Percentiles rank a stretch among this genome's conserved stretches.
phyloP scores from a whole-genome alignment of 495 filamentous ascomycete species.

The Hypoxylon cercidicola region DNA sequence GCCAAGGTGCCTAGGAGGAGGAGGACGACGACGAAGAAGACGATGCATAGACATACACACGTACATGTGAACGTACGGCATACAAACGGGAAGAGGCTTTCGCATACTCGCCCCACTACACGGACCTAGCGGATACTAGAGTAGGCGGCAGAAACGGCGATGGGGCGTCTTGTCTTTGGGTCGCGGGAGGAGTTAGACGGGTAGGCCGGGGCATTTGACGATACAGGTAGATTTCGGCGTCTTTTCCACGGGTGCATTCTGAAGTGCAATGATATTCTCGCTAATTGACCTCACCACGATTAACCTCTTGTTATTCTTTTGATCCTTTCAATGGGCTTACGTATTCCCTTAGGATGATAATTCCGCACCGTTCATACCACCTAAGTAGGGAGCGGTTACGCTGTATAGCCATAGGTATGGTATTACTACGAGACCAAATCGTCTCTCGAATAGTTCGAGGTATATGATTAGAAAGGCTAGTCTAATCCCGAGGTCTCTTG shows the following conservation, averaged over 20 bases:
- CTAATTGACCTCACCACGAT: neutral
- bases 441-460: too few species aligned
- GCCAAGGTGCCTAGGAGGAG: neutral
- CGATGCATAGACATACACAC: conserved; percentile 21
- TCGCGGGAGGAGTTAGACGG: conserved; percentile 28
- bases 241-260: conserved; percentile 20
- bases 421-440: too few species aligned
- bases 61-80: neutral
- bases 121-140: too few species aligned
- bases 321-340: too few species aligned
- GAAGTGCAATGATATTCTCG: conserved; percentile 2
- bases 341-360: too few species aligned
- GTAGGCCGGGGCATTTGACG: conserved; percentile 24
- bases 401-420: too few species aligned
- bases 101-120: conserved; percentile 10
- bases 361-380: too few species aligned
- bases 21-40: too few species aligned
- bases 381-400: too few species aligned
- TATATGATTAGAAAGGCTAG: neutral
- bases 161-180: conserved; percentile 20
- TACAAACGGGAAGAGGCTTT: conserved; percentile 3
- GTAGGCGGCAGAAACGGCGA: conserved; percentile 9
- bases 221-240: conserved; percentile 43
- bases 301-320: too few species aligned
- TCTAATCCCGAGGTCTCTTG: conserved; percentile 3